Percentiles rank a stretch among this genome's conserved stretches.
Conservation (phyloP, 1,284 basidiomycete genomes). For the Trichosporon coremiiforme region DNA sequence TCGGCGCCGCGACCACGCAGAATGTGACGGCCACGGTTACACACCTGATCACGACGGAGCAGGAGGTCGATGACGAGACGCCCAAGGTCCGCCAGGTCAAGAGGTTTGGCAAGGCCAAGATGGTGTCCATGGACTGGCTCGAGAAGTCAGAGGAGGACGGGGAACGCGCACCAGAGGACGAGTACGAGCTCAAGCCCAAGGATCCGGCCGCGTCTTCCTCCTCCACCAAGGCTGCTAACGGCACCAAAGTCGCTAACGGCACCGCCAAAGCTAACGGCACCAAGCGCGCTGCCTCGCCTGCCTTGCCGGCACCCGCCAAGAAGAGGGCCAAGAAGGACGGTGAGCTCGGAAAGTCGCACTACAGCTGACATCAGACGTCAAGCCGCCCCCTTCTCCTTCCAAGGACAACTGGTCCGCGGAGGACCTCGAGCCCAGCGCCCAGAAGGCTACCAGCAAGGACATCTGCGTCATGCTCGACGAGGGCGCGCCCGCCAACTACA, state of each 20-base stretch:
- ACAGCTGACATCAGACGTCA: conserved; percentile 13
- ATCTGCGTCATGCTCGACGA: conserved; percentile 28
- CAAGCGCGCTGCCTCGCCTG: conserved; percentile 22
- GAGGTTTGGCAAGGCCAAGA: conserved; percentile 7
- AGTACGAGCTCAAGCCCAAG: conserved; percentile 16
- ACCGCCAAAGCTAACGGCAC: conserved; percentile 22
- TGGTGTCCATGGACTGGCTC: conserved; percentile 28
- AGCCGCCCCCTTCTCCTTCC: not conserved
- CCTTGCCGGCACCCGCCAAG: not conserved
- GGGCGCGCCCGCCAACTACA: conserved; percentile 40
- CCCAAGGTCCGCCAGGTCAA: conserved; percentile 12
- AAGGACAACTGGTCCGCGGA: conserved; percentile 19
- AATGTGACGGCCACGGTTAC: conserved; percentile 30
- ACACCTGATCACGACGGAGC: conserved; percentile 25
- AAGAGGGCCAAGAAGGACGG: conserved; percentile 26
- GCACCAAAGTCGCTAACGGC: conserved; percentile 6
- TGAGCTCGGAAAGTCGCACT: not conserved
- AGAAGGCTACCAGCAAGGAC: conserved; percentile 21
- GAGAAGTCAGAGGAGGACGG: conserved; percentile 23
- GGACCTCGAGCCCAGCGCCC: conserved; percentile 13
- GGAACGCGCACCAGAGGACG: conserved; percentile 17
- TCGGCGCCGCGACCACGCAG: conserved; percentile 22
- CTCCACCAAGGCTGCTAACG: not conserved
- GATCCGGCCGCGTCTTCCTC: not conserved
- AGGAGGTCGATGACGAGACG: conserved; percentile 11